Evolutionary conservation across 73 alveolate genomes (phyloP), one percentile per base, ranked within the genome.

Genomic region (Urostyla sp.): DNA sequence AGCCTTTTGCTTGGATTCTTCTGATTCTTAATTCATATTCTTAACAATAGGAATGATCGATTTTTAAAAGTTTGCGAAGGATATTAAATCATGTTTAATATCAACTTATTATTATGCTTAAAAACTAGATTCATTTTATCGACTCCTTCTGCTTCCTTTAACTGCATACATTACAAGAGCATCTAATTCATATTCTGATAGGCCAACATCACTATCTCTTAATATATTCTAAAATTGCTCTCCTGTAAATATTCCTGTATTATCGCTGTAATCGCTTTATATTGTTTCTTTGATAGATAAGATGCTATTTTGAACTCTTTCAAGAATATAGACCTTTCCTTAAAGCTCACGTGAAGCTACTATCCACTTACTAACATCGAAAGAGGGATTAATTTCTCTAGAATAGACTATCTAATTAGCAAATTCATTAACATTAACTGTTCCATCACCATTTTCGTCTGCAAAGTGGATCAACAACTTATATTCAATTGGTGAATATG

Each of bases 161-260:
- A 75, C 57, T 1, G 87, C 87, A 56, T 56, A 75, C 4, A 55
- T 18, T 13, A 67, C 34, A 28, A 75, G 67, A 32, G 57, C 18
- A 46, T 75, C 87, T 2, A 75, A 56, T 23, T 75, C 87, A 35
- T 27, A 56, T 28, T 75, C 87, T 21, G 76, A 50, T 8, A 75
- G 35, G 13, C 44, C 51, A 3, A 75, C 27, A 13, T 55, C 34
- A 18, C 72, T 26, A 24, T 75, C 87, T 44, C 87, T 75, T 8
- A 75, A 7, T 15, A 75, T 24, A 44, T 75, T 59, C 57, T 40
- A 21, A 53, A 75, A 75, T 28, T 75, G 31, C 18, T 75, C 87
- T 57, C 87, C 87, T 36, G 87, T 75, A 32, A 75, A 18, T 0
- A 75, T 59, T 2, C 87, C 87, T 34, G n/a, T n/a, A n/a, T n/a